Evolutionary conservation across 768 basidiomycete genomes (phyloP).

Genomic region (Kwoniella sp.): DNA sequence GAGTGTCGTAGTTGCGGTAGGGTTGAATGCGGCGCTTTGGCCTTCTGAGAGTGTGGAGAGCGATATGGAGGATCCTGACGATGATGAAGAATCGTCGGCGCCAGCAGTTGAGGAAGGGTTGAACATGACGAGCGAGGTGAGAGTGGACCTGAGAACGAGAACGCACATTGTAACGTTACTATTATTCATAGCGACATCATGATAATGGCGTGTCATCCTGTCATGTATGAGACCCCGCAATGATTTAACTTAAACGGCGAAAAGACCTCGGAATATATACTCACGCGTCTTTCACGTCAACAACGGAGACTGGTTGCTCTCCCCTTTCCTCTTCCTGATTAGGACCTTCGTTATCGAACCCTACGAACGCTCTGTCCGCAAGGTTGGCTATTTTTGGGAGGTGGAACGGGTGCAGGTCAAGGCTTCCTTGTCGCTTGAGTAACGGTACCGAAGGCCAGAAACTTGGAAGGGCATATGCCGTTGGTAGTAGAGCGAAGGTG

Average conservation of each 20-base stretch:
- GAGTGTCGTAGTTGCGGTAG: conserved; percentile 6
- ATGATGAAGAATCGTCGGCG: background rate
- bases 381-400: background rate
- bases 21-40: conserved; percentile 11
- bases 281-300: background rate
- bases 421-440: background rate
- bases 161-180: background rate
- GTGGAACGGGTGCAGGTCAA: background rate
- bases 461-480: background rate
- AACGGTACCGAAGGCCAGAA: background rate
- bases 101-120: background rate
- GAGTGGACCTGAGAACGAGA: background rate
- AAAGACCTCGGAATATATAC: too few species aligned
- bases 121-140: background rate
- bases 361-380: background rate
- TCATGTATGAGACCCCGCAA: too few species aligned
- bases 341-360: background rate
- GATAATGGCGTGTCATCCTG: too few species aligned
- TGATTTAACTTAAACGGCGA: too few species aligned
- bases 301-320: background rate
- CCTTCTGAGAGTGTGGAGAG: conserved; percentile 2
- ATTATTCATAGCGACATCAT: background rate
- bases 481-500: background rate
- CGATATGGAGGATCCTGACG: background rate
- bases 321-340: background rate